Base-by-base conservation (phyloP, 495 filamentous ascomycete species). In the Penicillium samsonianum region DNA sequence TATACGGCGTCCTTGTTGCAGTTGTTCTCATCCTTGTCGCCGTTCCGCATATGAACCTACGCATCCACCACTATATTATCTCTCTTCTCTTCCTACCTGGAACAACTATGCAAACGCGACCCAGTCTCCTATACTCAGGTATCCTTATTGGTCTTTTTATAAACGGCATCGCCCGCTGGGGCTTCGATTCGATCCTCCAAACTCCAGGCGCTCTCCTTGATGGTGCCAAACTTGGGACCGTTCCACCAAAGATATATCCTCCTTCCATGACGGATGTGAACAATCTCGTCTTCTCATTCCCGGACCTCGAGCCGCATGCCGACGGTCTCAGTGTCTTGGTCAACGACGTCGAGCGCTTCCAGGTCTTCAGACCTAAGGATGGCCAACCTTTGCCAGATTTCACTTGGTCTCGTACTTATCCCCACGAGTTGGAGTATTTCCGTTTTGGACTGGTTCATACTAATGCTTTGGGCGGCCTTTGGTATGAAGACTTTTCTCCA, bases 401-500 rank as follows among this genome's bases (percentile, higher is more conserved):
- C 50, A 67, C 65, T 25, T 80, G 77, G 77, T 69, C 68, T 3
- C 64, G 77, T 10, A 57, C 78, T 16, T 73, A 71, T 64, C 11
- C 72, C 70, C 67, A 65, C 3, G 72, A 75, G 37, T 79, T 82
- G 9, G 88, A 91, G 72, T 95, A 91, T 64, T 92, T 95, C 70
- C 76, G 90, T 16, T 93, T 95, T 72, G 87, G 79, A n/a, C 90
- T 83, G 72, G 83, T 92, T 72, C 74, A 80, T 61, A 47, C 66
- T 12, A 75, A 74, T 59, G 55, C 69, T 0, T 44, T 78, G 49
- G 77, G 76, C 17, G 88, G 89, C 0, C 81, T 83, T 45, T 70
- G 72, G 48, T 82, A 79, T 62, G 84, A 82, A 53, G 92, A 96
- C 72, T 96, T 92, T 61, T 90, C 89, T 12, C 84, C 81, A 52